Base-by-base conservation (phyloP, 78 protist species). In the Cyanophora paradoxa region DNA sequence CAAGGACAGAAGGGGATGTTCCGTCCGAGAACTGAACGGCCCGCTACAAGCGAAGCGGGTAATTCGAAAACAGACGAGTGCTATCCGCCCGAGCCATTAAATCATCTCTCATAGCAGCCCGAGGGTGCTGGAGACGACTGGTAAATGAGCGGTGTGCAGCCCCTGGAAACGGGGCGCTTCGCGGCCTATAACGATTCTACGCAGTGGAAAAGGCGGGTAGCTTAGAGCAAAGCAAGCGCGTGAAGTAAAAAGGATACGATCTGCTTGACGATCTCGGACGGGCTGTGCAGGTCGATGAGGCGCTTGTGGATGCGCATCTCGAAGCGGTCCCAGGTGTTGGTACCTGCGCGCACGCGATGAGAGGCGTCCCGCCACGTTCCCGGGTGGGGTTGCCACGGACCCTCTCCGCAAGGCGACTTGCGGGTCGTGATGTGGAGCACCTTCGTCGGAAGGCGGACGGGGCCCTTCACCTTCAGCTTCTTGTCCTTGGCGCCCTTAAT, bases 301-400 rank as follows among this genome's bases (percentile, higher is more conserved):
- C 99, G 96, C 98, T 98, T 98, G 98, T 96, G 97, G 87, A 98
- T 88, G 74, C 98, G 85, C 99, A 98, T 96, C 85, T 97, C 96
- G 81, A 77, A 98, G 37, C 92, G 81, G 88, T 98, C 99, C 97
- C 97, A 98, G 64, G 99, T 97, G 86, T 95, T 97, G 88, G 99
- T 88, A 33, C 77, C 74, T 81, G 62, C 22, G n/a, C n/a, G n/a
- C n/a, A n/a, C n/a, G n/a, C n/a, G n/a, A n/a, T n/a, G n/a, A n/a
- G n/a, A n/a, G n/a, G n/a, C n/a, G n/a, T n/a, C n/a, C n/a, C n/a
- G n/a, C n/a, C n/a, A n/a, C n/a, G n/a, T n/a, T n/a, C n/a, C n/a
- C n/a, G n/a, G n/a, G n/a, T n/a, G n/a, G n/a, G n/a, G n/a, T n/a
- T n/a, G n/a, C n/a, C n/a, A n/a, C n/a, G n/a, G 34, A 84, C 99